phyloP scores from a whole-genome alignment of 805 yeast genomes.

The Zygotorulaspora florentina region DNA sequence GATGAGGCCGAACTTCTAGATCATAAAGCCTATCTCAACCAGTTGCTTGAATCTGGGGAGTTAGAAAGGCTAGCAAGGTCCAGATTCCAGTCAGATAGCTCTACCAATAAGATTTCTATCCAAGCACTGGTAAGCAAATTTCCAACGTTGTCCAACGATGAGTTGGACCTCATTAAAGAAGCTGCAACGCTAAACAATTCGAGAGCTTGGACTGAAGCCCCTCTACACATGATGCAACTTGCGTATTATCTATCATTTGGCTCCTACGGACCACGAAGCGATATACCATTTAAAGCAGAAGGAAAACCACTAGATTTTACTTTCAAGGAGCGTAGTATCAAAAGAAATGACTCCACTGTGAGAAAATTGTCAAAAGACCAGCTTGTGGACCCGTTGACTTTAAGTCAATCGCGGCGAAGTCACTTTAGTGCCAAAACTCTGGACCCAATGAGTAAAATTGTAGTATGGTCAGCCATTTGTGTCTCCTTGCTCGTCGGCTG shows the following conservation, averaged over 20 bases:
- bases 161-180: conserved; percentile 25
- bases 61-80: conserved; percentile 12
- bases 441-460: conserved; percentile 54
- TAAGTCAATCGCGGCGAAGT: conserved; percentile 15
- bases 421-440: conserved; percentile 35
- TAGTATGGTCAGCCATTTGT: conserved; percentile 46
- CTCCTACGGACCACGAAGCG: conserved; percentile 64
- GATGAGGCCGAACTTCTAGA: conserved; percentile 16
- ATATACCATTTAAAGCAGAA: conserved; percentile 40
- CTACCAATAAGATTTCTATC: conserved; percentile 2
- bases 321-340: conserved; percentile 35
- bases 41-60: conserved; percentile 16
- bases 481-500: conserved; percentile 50
- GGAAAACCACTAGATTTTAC: conserved; percentile 56
- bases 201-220: conserved; percentile 52
- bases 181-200: conserved; percentile 25
- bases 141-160: conserved; percentile 9
- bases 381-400: conserved; percentile 17
- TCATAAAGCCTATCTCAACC: conserved; percentile 7
- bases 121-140: conserved; percentile 10
- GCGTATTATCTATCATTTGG: conserved; percentile 65
- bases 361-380: conserved; percentile 12
- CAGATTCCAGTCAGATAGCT: conserved; percentile 13
- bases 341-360: conserved; percentile 25
- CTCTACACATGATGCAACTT: conserved; percentile 48